Evolutionary conservation across 2,329 filamentous ascomycete species (phyloP).

Genomic region (Claviceps humidiphila): DNA sequence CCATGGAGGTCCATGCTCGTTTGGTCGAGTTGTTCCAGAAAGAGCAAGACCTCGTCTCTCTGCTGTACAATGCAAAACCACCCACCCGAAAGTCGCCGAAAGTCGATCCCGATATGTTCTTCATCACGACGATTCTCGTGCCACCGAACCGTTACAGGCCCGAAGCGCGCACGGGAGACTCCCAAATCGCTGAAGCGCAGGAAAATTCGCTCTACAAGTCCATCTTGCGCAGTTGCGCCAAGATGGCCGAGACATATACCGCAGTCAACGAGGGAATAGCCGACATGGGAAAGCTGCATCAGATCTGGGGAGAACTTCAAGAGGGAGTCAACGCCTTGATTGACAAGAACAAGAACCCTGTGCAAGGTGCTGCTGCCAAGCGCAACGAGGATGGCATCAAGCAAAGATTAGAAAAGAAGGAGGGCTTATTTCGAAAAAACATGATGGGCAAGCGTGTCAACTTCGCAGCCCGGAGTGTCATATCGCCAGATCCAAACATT

Average conservation of each 20-base stretch:
- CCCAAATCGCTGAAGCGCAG: constrained; percentile 73
- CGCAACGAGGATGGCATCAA: constrained; percentile 89
- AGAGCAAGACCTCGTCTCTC: constrained; percentile 67
- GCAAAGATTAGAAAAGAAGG: constrained; percentile 96
- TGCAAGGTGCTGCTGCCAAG: constrained; percentile 63
- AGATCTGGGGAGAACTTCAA: constrained; percentile 72
- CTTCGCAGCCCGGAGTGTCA: constrained; percentile 92
- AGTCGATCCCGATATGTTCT: constrained; percentile 84
- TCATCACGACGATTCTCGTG: constrained; percentile 73
- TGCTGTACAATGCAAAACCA: constrained; percentile 74
- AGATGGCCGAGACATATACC: constrained; percentile 55
- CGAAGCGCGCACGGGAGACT: constrained; percentile 67
- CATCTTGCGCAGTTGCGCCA: constrained; percentile 64
- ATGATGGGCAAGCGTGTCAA: constrained; percentile 99
- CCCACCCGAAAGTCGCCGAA: constrained; percentile 39
- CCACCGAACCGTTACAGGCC: constrained; percentile 88
- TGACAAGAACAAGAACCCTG: constrained; percentile 75
- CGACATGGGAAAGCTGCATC: constrained; percentile 60
- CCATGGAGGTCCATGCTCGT: constrained; percentile 70
- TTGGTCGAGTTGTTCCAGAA: constrained; percentile 71
- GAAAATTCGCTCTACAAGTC: constrained; percentile 81
- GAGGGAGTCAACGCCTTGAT: constrained; percentile 87
- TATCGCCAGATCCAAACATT: constrained; percentile 95
- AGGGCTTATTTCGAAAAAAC: constrained; percentile 94
- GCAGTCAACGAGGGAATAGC: constrained; percentile 31